phyloP scores from a whole-genome alignment of 176 grass and related monocot genomes.

The Carex littledalei region DNA sequence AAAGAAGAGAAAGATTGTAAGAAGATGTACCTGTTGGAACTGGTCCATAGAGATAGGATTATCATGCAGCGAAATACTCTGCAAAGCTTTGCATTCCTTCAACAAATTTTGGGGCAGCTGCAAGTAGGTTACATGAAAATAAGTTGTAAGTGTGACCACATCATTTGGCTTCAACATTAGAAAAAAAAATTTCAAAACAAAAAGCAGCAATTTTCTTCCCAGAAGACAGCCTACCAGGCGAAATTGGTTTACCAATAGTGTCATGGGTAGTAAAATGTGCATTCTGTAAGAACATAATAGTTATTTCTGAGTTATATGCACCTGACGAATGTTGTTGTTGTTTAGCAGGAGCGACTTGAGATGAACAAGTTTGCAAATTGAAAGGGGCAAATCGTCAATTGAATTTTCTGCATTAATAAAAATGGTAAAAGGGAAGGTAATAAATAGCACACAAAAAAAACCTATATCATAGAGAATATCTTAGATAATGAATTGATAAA shows the following conservation, averaged over 20 bases:
- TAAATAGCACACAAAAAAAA: neutral
- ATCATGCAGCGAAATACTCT: conserved; percentile 72
- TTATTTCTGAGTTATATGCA: conserved; percentile 14
- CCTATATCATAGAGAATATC: neutral
- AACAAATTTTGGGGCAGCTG: conserved; percentile 80
- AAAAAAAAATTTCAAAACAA: neutral
- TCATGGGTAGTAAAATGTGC: neutral
- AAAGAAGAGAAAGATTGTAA: neutral
- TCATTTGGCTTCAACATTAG: neutral
- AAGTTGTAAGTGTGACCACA: neutral
- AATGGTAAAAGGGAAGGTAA: neutral
- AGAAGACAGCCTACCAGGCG: neutral
- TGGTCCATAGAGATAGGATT: conserved; percentile 80
- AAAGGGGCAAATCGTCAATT: conserved; percentile 60
- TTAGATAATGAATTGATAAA: neutral
- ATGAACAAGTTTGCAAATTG: conserved; percentile 65
- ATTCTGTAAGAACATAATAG: neutral
- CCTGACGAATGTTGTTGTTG: conserved; percentile 75
- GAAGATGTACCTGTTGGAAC: conserved; percentile 67
- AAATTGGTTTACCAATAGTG: neutral
- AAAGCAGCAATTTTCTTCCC: neutral
- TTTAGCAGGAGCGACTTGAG: conserved; percentile 78
- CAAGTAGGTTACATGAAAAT: conserved; percentile 1
- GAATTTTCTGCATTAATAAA: conserved; percentile 53
- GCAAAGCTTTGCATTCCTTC: conserved; percentile 77